Percentiles rank a stretch among this genome's conserved stretches.
phyloP scores from a whole-genome alignment of 2,329 filamentous ascomycete species.

The Bipolaris sorokiniana region DNA sequence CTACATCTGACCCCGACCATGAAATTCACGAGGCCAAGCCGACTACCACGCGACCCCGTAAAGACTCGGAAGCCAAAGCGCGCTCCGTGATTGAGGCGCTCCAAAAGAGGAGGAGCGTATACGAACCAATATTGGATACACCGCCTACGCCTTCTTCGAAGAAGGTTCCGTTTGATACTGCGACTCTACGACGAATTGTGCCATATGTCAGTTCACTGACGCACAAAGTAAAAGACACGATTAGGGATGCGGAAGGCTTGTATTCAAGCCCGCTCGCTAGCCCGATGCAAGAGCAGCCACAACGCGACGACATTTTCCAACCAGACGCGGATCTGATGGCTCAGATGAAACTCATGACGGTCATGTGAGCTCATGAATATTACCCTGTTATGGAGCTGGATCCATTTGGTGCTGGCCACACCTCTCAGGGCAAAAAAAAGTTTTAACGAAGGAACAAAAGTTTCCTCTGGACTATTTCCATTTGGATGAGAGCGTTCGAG shows the following conservation, averaged over 20 bases:
- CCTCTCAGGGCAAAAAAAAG: slow-evolving; percentile 16
- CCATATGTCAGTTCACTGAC: slow-evolving; percentile 57
- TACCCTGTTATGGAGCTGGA: slow-evolving; percentile 22
- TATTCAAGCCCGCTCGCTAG: slow-evolving; percentile 53
- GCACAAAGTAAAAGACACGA: slow-evolving; percentile 55
- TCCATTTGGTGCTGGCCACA: slow-evolving; percentile 21
- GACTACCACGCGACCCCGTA: slow-evolving; percentile 55
- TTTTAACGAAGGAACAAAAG: slow-evolving; percentile 30
- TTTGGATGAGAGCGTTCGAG: slow-evolving; percentile 45
- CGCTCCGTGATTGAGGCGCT: slow-evolving; percentile 67
- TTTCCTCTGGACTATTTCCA: slow-evolving; percentile 39
- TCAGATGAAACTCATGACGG: slow-evolving; percentile 51
- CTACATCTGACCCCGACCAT: slow-evolving; percentile 30
- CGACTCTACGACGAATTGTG: slow-evolving; percentile 67
- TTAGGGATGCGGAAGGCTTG: slow-evolving; percentile 56
- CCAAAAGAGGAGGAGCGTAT: slow-evolving; percentile 55
- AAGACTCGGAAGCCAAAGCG: slow-evolving; percentile 64
- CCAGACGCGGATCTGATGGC: slow-evolving; percentile 42
- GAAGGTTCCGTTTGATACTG: slow-evolving; percentile 71
- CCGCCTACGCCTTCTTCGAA: slow-evolving; percentile 47
- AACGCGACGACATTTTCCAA: slow-evolving; percentile 45
- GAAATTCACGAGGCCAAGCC: slow-evolving; percentile 34
- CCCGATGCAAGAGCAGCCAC: slow-evolving; percentile 45
- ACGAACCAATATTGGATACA: slow-evolving; percentile 33
- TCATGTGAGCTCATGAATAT: slow-evolving; percentile 44